These are phyloP conservation scores for Podospora pseudopauciseta DNA, from an alignment of 495 filamentous ascomycete genomes.

Conservation along the genomic window DNA sequence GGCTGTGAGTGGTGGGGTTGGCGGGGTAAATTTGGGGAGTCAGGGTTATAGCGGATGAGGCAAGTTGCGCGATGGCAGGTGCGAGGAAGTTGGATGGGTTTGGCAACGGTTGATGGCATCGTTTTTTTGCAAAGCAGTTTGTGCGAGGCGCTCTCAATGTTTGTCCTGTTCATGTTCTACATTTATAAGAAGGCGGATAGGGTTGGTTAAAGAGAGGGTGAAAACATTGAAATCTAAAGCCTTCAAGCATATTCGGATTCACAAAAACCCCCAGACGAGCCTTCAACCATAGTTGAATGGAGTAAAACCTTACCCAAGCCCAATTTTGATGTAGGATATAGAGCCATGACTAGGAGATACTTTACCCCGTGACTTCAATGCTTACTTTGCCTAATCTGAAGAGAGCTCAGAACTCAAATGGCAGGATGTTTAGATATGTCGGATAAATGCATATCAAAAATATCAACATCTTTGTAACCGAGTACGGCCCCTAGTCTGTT, in stretches of 20 bases:
- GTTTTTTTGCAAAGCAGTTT: neutral
- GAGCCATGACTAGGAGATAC: no score
- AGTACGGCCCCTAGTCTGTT: neutral
- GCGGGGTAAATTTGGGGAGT: slow-evolving; percentile 26
- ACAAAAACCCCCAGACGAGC: no score
- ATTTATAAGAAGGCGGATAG: neutral
- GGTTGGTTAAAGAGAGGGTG: no score
- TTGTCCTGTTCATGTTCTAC: neutral
- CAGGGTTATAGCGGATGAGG: neutral
- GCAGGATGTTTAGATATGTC: neutral
- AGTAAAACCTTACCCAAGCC: no score
- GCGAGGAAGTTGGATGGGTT: neutral
- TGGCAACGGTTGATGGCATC: neutral
- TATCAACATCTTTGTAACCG: neutral
- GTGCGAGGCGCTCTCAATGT: neutral
- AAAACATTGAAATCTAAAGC: no score
- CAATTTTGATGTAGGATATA: no score
- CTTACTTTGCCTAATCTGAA: neutral
- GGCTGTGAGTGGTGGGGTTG: slow-evolving; percentile 29
- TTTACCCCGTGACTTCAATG: no score
- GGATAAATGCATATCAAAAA: neutral
- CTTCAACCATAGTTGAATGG: no score
- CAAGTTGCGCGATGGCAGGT: neutral
- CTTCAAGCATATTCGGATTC: no score
- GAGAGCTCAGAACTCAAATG: neutral